Evolutionary conservation across 2,329 filamentous ascomycete genomes (phyloP).

Genomic region (Cadophora sp.): DNA sequence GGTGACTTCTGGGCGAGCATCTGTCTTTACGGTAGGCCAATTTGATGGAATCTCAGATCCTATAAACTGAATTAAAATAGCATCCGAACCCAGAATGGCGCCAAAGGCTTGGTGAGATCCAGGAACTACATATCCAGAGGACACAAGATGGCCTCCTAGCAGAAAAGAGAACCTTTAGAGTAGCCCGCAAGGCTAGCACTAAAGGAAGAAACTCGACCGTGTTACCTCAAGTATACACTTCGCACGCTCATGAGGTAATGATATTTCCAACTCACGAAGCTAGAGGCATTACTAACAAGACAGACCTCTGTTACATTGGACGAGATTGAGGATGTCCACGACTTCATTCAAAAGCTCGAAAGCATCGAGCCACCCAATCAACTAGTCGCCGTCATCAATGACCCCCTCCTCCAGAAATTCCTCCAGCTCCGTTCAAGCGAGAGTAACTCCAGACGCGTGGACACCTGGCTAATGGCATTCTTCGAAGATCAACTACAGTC

Average conservation of each 20-base stretch:
- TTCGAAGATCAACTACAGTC: constrained; percentile 60
- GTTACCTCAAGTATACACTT: constrained; percentile 76
- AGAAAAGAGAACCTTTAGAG: constrained; percentile 64
- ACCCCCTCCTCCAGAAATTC: constrained; percentile 81
- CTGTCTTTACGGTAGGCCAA: constrained; percentile 62
- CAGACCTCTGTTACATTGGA: constrained; percentile 73
- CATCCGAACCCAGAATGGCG: constrained; percentile 82
- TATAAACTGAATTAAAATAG: constrained; percentile 45
- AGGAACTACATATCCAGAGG: constrained; percentile 61
- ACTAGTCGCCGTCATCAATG: constrained; percentile 76
- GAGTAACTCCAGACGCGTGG: constrained; percentile 58
- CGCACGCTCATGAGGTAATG: constrained; percentile 70
- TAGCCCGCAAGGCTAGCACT: constrained; percentile 57
- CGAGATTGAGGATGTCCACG: constrained; percentile 74
- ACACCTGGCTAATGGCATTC: constrained; percentile 64
- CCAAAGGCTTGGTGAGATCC: constrained; percentile 70
- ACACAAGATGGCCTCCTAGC: constrained; percentile 51
- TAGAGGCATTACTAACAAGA: constrained; percentile 14
- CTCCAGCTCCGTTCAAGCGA: constrained; percentile 67
- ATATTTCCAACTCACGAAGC: not conserved
- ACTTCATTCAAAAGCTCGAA: constrained; percentile 76
- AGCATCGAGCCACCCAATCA: constrained; percentile 84
- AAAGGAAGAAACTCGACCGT: constrained; percentile 59
- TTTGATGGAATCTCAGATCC: not conserved
- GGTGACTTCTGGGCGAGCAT: constrained; percentile 64